Evolutionary conservation across 257 asterid genomes (phyloP).

Genomic region (Cynanchum wilfordii): DNA sequence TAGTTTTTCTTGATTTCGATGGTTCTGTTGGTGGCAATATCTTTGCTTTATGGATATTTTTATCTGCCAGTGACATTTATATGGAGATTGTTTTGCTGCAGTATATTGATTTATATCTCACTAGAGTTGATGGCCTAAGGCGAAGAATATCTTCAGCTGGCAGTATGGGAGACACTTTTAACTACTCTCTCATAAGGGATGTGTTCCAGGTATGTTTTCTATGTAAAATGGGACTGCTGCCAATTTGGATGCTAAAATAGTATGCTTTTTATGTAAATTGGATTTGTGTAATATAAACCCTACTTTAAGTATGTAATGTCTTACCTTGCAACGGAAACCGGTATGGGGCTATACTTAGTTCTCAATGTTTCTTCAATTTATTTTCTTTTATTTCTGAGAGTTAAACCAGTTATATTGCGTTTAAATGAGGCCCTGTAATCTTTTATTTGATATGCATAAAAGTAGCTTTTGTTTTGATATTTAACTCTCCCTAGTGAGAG

Average conservation of each 20-base stretch:
- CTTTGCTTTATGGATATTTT: background rate
- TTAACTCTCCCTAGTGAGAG: background rate
- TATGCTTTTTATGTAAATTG: background rate
- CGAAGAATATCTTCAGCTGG: slow-evolving; percentile 58
- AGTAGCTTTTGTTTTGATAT: background rate
- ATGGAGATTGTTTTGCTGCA: slow-evolving; percentile 38
- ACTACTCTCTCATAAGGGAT: slow-evolving; percentile 54
- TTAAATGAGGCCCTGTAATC: background rate
- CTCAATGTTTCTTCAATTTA: background rate
- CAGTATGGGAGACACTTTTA: slow-evolving; percentile 38
- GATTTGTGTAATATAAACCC: background rate
- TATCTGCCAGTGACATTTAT: background rate
- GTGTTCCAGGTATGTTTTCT: slow-evolving; percentile 61
- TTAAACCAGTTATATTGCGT: background rate
- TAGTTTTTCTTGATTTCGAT: background rate
- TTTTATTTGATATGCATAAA: background rate
- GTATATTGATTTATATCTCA: slow-evolving; percentile 84
- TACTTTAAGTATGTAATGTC: background rate
- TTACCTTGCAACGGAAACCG: no score
- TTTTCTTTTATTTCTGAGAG: background rate
- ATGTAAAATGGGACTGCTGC: background rate
- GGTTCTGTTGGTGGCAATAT: background rate
- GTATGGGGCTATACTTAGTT: background rate
- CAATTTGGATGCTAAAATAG: no score
- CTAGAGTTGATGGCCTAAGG: slow-evolving; percentile 91